Evolutionary conservation across 768 basidiomycete species (phyloP), one percentile per base, ranked within the genome.

Genomic region (Lactifluus rugatus): DNA sequence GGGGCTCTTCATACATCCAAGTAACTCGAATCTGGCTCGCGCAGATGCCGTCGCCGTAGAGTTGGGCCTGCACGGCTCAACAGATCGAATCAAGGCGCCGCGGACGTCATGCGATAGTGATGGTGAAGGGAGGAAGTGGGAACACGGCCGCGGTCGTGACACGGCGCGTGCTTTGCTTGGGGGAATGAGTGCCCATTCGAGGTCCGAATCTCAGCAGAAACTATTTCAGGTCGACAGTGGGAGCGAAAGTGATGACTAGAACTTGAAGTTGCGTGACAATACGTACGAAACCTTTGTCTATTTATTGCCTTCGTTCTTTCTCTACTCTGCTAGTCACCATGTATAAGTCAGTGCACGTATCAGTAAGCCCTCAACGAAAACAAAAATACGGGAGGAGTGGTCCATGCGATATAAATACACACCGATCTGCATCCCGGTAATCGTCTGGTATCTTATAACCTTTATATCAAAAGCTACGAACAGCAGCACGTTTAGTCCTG

Each of bases 41-140:
- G 84, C 84, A 2, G 84, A 86, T 58, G 81, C 78, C 9, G 75
- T 70, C n/a, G 82, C 82, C 0, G 67, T 78, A 47, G 75, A 81
- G 63, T 70, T 83, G 32, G 84, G 82, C 23, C 59, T 83, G 17
- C 68, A 68, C 3, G 73, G 76, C 21, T 75, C 78, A 57, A 77
- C 79, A 8, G 78, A 82, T 36, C 71, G 72, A 23, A 78, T 78
- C 5, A 69, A 73, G 55, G 74, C 70, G 9, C 70, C 73, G 61
- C 68, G 62, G 36, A 73, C 71, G 45, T 59, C 67, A 5, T 66
- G 69, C 19, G 75, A 74, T 2, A 72, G 69, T 32, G 66, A 72
- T 16, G 56, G 45, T 8, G 16, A 14, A 1, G 42, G 3, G 14
- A 14, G 23, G 9, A 28, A 73, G 31, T 84, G 83, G 83, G 72